Evolutionary conservation across 2,329 filamentous ascomycete genomes (phyloP).

Genomic region (Rutstroemia sp.): DNA sequence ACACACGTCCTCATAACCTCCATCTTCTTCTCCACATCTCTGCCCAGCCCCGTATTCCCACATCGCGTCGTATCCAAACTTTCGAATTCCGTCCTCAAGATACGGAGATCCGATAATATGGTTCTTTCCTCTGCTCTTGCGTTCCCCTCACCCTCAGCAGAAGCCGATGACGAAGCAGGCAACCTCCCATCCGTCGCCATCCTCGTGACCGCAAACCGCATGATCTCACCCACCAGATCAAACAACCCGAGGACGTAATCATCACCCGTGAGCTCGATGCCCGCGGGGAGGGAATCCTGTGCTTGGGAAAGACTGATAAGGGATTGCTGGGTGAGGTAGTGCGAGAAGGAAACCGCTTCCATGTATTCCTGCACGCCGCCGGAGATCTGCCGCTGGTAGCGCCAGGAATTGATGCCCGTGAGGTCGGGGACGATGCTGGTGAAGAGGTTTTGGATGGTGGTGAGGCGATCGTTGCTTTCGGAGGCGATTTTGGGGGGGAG

Average conservation of each 20-base stretch:
- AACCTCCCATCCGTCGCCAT: slow-evolving; percentile 59
- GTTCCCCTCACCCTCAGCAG: slow-evolving; percentile 19
- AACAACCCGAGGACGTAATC: slow-evolving; percentile 91
- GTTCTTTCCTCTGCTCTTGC: slow-evolving; percentile 37
- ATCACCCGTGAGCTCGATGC: slow-evolving; percentile 62
- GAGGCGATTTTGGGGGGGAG: slow-evolving; percentile 63
- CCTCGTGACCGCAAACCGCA: slow-evolving; percentile 88
- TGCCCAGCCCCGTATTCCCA: slow-evolving; percentile 44
- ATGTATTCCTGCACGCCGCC: slow-evolving; percentile 86
- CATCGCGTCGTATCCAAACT: slow-evolving; percentile 51
- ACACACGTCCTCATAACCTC: slow-evolving; percentile 82
- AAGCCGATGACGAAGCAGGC: slow-evolving; percentile 30
- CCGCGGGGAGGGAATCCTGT: slow-evolving; percentile 37
- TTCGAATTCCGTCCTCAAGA: slow-evolving; percentile 70
- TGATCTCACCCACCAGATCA: slow-evolving; percentile 91
- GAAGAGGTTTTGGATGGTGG: slow-evolving; percentile 65
- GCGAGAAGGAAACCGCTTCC: slow-evolving; percentile 80
- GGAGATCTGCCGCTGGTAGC: slow-evolving; percentile 73
- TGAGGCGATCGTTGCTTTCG: slow-evolving; percentile 62
- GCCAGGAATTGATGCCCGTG: slow-evolving; percentile 69
- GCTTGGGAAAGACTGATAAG: slow-evolving; percentile 65
- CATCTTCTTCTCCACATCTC: slow-evolving; percentile 71
- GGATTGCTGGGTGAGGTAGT: slow-evolving; percentile 74
- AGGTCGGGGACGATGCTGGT: slow-evolving; percentile 63
- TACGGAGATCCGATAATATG: slow-evolving; percentile 74